Evolutionary conservation across 176 grass and related monocot species (phyloP), one percentile per base, ranked within the genome.

Genomic region (Pharus latifolius): DNA sequence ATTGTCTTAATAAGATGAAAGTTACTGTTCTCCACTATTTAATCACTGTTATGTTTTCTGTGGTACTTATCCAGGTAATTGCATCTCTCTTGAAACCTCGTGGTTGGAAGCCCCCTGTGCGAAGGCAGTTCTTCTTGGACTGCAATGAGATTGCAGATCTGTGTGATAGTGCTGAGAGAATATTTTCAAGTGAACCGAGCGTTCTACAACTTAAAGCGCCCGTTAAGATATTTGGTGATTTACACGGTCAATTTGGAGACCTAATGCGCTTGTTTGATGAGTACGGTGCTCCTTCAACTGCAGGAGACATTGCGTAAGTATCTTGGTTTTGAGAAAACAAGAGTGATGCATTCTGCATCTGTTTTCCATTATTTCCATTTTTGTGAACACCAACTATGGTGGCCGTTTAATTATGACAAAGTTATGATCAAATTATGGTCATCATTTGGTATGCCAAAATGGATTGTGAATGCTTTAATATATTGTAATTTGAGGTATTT

Each of bases 91-190:
- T 98, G 54, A 98, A 98, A 88, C 94, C 94, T 26, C 94, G 94
- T 11, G 89, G 94, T 34, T 98, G 94, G 94, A 98, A 98, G 78
- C 94, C 94, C 22, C 94, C 94, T 18, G 87, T 93, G 41, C 78
- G 87, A 69, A 87, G 94, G 43, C 94, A 93, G 75, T 98, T 98
- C 51, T 85, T 98, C 80, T 80, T 98, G 75, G 94, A 98, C 56
- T 98, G 94, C 77, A 98, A 93, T 71, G 94, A 98, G 64, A 90
- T 98, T 63, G 94, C 94, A 60, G 94, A 98, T 79, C 78, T 98
- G 5, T 98, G 94, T 52, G 94, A 98, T 51, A 98, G 84, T 75
- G 83, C 89, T 19, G 94, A 98, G 78, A 85, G 89, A 79, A 88
- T 98, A 82, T 98, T 98, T 89, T 90, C 94, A 60, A 90, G 87